Percentiles rank a stretch among this genome's conserved stretches.
Evolutionary conservation across 495 filamentous ascomycete genomes (phyloP).

Genomic region (Penicillium ucsense): DNA sequence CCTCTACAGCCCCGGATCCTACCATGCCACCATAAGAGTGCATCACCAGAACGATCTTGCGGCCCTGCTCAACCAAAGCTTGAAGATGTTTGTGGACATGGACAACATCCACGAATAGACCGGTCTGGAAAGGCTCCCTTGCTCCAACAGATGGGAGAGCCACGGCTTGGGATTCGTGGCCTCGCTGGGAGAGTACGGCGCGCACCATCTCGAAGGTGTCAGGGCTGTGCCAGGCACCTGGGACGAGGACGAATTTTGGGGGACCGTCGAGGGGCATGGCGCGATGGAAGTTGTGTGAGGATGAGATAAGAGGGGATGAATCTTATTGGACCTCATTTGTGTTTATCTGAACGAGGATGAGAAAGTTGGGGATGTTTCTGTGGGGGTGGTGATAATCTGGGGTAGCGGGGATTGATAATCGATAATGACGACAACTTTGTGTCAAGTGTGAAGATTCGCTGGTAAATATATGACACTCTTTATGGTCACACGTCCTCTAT

Average conservation of each 20-base stretch:
- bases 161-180: not conserved
- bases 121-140: not conserved
- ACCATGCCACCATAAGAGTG: conserved; percentile 34
- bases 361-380: too few relatives aligned
- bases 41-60: conserved; percentile 22
- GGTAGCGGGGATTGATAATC: too few relatives aligned
- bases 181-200: not conserved
- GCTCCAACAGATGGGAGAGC: not conserved
- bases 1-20: conserved; percentile 31
- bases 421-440: too few relatives aligned
- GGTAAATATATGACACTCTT: too few relatives aligned
- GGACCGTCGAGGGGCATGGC: not conserved
- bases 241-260: conserved; percentile 1
- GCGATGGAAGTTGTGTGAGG: too few relatives aligned
- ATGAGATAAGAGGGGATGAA: too few relatives aligned
- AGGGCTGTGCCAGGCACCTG: not conserved
- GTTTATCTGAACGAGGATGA: too few relatives aligned
- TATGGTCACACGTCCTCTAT: too few relatives aligned
- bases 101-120: not conserved
- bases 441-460: too few relatives aligned
- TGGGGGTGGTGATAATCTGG: too few relatives aligned
- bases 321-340: too few relatives aligned
- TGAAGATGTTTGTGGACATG: not conserved
- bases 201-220: not conserved
- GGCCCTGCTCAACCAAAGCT: not conserved